phyloP scores from a whole-genome alignment of 495 filamentous ascomycete species.

The Neohortaea acidophila region DNA sequence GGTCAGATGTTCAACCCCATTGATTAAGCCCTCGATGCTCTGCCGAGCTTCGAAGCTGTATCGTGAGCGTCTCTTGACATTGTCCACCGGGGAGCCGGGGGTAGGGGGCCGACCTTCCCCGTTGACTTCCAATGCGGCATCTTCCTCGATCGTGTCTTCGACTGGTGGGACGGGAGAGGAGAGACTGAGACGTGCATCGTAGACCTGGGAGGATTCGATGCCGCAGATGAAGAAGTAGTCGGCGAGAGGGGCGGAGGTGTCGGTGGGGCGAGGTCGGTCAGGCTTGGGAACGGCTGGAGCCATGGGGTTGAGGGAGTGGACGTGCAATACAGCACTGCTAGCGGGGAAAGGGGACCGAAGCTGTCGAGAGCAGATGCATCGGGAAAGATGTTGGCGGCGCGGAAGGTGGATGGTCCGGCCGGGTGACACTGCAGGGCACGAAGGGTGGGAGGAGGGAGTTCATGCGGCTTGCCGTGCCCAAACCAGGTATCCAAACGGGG shows the following conservation, averaged over 20 bases:
- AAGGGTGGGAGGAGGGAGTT: too few relatives aligned
- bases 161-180: slow-evolving; percentile 37
- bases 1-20: slow-evolving; percentile 19
- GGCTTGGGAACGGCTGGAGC: slow-evolving; percentile 10
- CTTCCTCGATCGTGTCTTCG: slow-evolving; percentile 70
- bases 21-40: slow-evolving; percentile 50
- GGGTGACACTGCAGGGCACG: too few relatives aligned
- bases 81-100: slow-evolving; percentile 31
- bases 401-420: too few relatives aligned
- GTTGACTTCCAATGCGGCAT: slow-evolving; percentile 34
- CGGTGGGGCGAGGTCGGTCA: slow-evolving; percentile 11
- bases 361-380: too few relatives aligned
- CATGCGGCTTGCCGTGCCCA: too few relatives aligned
- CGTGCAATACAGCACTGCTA: slow-evolving; percentile 4
- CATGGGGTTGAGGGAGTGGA: slow-evolving; percentile 12
- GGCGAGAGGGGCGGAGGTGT: slow-evolving; percentile 64
- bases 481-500: too few relatives aligned
- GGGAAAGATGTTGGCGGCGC: too few relatives aligned
- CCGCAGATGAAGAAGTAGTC: slow-evolving; percentile 99
- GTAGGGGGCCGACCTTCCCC: slow-evolving; percentile 39
- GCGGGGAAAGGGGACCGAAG: too few relatives aligned
- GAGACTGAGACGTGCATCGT: slow-evolving; percentile 31
- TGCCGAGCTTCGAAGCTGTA: slow-evolving; percentile 46
- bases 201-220: slow-evolving; percentile 51
- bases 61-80: slow-evolving; percentile 45